Conservation (phyloP, 768 basidiomycete genomes). For the Asterophora lycoperdoides region DNA sequence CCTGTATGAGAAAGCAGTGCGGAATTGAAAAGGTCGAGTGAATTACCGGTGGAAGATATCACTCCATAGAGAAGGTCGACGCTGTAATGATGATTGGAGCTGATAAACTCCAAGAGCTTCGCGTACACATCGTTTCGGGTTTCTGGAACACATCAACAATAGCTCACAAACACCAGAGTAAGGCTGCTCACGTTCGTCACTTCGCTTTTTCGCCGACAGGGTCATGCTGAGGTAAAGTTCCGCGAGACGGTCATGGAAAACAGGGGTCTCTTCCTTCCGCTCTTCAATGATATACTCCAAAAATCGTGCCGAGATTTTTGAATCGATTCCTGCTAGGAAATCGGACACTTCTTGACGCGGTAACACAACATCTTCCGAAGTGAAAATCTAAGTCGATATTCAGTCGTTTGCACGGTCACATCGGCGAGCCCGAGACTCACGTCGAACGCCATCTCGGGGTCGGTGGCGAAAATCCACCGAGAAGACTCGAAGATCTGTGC, state of each 20-base stretch:
- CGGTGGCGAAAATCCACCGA: conserved; percentile 79
- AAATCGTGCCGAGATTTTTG: conserved; percentile 67
- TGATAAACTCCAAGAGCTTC: conserved; percentile 78
- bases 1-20: neutral
- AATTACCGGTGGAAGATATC: conserved; percentile 77
- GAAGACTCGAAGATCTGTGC: conserved; percentile 79
- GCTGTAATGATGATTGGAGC: conserved; percentile 62
- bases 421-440: conserved; percentile 30
- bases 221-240: conserved; percentile 81
- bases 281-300: conserved; percentile 82
- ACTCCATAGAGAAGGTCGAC: conserved; percentile 76
- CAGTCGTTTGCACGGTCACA: neutral
- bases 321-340: conserved; percentile 72
- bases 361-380: conserved; percentile 90
- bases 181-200: conserved; percentile 49
- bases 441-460: conserved; percentile 73
- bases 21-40: neutral
- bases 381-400: conserved; percentile 68
- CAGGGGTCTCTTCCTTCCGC: conserved; percentile 57
- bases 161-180: neutral
- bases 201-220: conserved; percentile 49
- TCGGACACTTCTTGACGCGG: conserved; percentile 72
- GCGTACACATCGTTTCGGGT: conserved; percentile 47
- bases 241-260: conserved; percentile 85
- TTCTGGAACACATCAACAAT: conserved; percentile 29